A percentile compares a stretch with the other conserved stretches of the same genome.
phyloP scores from a whole-genome alignment of 2,329 filamentous ascomycete species.

The Bipolaris victoriae region DNA sequence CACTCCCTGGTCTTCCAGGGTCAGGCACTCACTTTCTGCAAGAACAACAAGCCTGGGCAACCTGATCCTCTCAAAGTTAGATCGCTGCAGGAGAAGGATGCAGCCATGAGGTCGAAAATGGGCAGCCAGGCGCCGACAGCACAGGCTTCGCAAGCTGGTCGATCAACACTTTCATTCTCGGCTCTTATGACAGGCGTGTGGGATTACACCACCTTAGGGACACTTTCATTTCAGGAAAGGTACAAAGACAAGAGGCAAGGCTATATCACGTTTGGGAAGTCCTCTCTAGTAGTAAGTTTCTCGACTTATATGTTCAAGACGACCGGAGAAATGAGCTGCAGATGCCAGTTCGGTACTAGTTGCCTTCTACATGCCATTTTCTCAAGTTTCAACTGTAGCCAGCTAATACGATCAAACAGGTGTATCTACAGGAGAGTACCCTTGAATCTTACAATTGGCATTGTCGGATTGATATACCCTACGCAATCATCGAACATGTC shows the following conservation, averaged over 20 bases:
- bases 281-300: constrained; percentile 29
- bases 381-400: background rate
- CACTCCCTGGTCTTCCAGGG: constrained; percentile 16
- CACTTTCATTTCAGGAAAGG: constrained; percentile 51
- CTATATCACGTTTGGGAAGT: constrained; percentile 45
- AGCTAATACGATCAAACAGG: background rate
- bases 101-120: constrained; percentile 21
- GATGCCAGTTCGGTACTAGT: background rate
- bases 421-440: constrained; percentile 20
- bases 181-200: constrained; percentile 50
- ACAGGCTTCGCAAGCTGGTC: constrained; percentile 16
- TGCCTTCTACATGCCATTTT: background rate
- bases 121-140: constrained; percentile 10
- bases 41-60: constrained; percentile 29
- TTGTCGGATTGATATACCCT: constrained; percentile 52
- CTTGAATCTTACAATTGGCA: constrained; percentile 22
- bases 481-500: constrained; percentile 50
- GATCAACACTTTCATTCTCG: constrained; percentile 34
- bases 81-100: constrained; percentile 33
- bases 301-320: background rate
- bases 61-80: constrained; percentile 34
- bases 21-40: constrained; percentile 19
- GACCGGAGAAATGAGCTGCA: background rate
- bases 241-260: constrained; percentile 51
- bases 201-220: constrained; percentile 43